Percentiles rank a stretch among this genome's conserved stretches.
phyloP scores from a whole-genome alignment of 352 stramenopile genomes.

The Aphanomyces invadans region DNA sequence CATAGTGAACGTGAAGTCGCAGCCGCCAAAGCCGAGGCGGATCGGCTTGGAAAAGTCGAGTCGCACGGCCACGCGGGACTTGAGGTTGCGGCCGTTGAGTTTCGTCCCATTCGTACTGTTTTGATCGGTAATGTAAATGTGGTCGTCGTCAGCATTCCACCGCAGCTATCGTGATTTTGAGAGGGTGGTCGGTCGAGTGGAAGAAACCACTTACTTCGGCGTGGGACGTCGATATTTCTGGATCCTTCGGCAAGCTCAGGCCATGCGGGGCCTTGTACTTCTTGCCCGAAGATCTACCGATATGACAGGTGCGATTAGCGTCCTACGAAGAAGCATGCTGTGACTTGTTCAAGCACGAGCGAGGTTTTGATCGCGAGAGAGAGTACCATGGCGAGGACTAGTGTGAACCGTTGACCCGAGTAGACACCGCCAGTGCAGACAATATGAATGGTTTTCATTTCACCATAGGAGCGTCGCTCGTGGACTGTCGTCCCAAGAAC shows the following conservation, averaged over 20 bases:
- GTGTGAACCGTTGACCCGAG: constrained; percentile 45
- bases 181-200: neutral
- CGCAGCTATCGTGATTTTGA: neutral
- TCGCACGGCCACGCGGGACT: constrained; percentile 40
- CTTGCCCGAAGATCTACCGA: constrained; percentile 68
- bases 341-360: too few species aligned
- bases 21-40: constrained; percentile 45
- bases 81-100: constrained; percentile 48
- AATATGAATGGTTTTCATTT: constrained; percentile 15
- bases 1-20: constrained; percentile 48
- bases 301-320: constrained; percentile 47
- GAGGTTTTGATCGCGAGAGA: too few species aligned
- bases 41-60: constrained; percentile 39
- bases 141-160: constrained; percentile 27
- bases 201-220: constrained; percentile 37
- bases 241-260: constrained; percentile 70
- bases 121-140: constrained; percentile 62
- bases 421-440: constrained; percentile 46
- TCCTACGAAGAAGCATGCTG: too few species aligned
- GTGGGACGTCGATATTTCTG: constrained; percentile 75
- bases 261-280: constrained; percentile 68
- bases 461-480: neutral
- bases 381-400: constrained; percentile 54
- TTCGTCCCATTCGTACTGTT: constrained; percentile 76
- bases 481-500: too few species aligned